Evolutionary conservation across 1,139 yeast genomes (phyloP).

Genomic region (Arxiozyma heterogenica): DNA sequence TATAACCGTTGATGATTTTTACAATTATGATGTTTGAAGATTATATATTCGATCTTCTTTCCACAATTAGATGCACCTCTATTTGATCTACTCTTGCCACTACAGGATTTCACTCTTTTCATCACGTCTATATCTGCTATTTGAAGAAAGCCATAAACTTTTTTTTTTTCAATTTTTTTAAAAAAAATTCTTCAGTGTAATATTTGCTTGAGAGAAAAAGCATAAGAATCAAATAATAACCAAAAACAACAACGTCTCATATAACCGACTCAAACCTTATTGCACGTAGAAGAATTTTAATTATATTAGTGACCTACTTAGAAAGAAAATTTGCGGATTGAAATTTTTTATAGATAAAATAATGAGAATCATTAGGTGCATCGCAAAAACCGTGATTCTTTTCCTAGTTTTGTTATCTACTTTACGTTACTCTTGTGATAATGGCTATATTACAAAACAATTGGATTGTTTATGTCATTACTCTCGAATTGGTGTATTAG

Average conservation of each 20-base stretch:
- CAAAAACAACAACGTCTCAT: too few relatives aligned
- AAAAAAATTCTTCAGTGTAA: too few relatives aligned
- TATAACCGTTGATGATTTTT: neutral
- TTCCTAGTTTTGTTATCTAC: conserved; percentile 11
- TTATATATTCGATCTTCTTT: too few relatives aligned
- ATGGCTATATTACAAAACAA: conserved; percentile 10
- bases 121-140: neutral
- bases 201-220: neutral
- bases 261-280: too few relatives aligned
- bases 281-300: too few relatives aligned
- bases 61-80: neutral
- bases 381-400: conserved; percentile 5
- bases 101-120: neutral
- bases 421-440: conserved; percentile 16
- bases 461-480: conserved; percentile 11
- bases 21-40: too few relatives aligned
- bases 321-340: neutral
- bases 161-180: too few relatives aligned
- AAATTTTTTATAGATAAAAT: neutral
- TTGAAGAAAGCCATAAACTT: neutral
- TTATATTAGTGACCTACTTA: too few relatives aligned
- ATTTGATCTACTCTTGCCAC: neutral
- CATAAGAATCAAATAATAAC: too few relatives aligned
- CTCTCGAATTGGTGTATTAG: conserved; percentile 15
- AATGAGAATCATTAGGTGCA: conserved; percentile 12